Evolutionary conservation across 176 grass and related monocot species (phyloP).

Genomic region (Canna indica): DNA sequence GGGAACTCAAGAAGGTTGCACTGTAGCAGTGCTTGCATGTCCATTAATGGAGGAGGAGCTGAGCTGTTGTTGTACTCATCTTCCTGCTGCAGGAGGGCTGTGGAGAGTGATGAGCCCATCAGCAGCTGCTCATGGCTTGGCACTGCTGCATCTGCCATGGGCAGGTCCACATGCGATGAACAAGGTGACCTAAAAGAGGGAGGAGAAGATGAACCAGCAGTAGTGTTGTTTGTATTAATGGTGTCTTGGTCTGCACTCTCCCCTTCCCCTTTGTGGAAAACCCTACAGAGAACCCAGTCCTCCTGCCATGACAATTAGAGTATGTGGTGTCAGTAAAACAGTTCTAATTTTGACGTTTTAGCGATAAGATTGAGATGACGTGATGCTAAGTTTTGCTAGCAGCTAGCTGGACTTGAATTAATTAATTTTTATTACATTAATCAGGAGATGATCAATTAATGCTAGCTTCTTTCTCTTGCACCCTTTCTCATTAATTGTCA

Average conservation of each 20-base stretch:
- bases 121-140: constrained; percentile 19
- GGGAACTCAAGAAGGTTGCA: too few species aligned
- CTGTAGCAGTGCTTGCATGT: constrained; percentile 28
- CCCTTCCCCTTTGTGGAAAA: constrained; percentile 63
- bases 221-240: neutral
- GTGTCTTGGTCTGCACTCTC: neutral
- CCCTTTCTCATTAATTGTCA: too few species aligned
- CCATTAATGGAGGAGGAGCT: constrained; percentile 5
- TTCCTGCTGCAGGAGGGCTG: neutral
- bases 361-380: too few species aligned
- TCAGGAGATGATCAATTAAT: too few species aligned
- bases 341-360: too few species aligned
- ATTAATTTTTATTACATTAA: too few species aligned
- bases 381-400: too few species aligned
- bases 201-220: constrained; percentile 15
- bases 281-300: constrained; percentile 89
- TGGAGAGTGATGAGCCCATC: neutral
- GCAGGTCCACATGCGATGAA: neutral
- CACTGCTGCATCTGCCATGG: constrained; percentile 19
- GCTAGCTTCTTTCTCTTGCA: too few species aligned
- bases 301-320: too few species aligned
- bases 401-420: too few species aligned
- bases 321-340: too few species aligned
- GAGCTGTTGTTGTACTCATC: constrained; percentile 15
- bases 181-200: neutral